Evolutionary conservation across 805 yeast genomes (phyloP), one percentile per base, ranked within the genome.

Genomic region (Barnettozyma sp.): DNA sequence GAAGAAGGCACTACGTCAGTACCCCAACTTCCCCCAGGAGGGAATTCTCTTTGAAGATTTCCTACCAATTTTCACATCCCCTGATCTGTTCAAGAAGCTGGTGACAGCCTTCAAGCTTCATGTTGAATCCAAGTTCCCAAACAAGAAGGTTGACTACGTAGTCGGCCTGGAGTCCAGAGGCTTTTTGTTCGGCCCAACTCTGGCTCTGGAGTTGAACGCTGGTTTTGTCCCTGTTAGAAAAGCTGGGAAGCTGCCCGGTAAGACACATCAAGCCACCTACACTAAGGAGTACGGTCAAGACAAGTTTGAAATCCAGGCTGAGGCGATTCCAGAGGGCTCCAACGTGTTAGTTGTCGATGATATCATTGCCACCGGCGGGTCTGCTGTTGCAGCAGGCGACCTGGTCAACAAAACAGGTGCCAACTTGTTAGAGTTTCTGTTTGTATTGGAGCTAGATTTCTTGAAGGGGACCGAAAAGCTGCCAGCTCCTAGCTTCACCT

Each of bases 101-200:
- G 66, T 92, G 30, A 75, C 72, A 46, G 95, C 95, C 13, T 82
- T 90, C 66, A 75, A 80, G 60, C 54, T 74, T 37, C 94, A 86
- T 55, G 56, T 92, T 40, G 75, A 77, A 40, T 66, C 65, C 44
- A 57, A 64, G 18, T 72, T 71, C 55, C 65, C 70, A 40, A 67
- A 66, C 41, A 66, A 68, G 43, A 73, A 78, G 46, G 76, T 94
- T 44, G 97, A 92, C 56, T 90, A 82, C 56, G 71, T 92, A 42
- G 86, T 92, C 34, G 99, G 97, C 31, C 72, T 92, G 47, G 99
- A 92, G 62, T 83, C 97, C 33, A 80, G 99, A 62, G 99, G 99
- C 4, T 92, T 92, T 60, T 68, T 92, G 40, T 90, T 92, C 54
- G 99, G 97, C 11, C 99, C 99, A 30, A 68, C 97, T 23, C 70